phyloP scores from a whole-genome alignment of 2,329 filamentous ascomycete species.

The Apiospora koreana region DNA sequence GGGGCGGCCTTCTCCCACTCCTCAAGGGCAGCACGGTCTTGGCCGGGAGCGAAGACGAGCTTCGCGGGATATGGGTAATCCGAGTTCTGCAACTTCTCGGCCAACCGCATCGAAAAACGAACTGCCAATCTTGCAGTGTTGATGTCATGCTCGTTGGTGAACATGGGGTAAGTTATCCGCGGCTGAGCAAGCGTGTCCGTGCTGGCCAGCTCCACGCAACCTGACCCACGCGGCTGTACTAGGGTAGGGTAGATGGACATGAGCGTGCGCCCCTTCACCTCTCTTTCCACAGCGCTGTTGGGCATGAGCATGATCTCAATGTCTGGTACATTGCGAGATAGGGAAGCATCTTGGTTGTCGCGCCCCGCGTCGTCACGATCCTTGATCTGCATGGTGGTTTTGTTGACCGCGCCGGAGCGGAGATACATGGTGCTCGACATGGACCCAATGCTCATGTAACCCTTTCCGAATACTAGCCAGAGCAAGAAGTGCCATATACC shows the following conservation, averaged over 20 bases:
- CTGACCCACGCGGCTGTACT: constrained; percentile 14
- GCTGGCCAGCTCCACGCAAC: constrained; percentile 15
- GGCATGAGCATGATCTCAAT: constrained; percentile 20
- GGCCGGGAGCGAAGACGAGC: not conserved
- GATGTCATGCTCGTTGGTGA: not conserved
- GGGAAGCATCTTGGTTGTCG: not conserved
- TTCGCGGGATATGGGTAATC: not conserved
- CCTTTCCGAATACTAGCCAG: constrained; percentile 29
- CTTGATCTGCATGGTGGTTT: not conserved
- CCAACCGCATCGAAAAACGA: not conserved
- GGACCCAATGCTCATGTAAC: constrained; percentile 20
- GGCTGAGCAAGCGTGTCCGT: constrained; percentile 15
- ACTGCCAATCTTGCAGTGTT: not conserved
- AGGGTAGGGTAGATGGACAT: constrained; percentile 16
- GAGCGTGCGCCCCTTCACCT: constrained; percentile 10
- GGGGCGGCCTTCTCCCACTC: not conserved
- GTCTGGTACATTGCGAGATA: constrained; percentile 15
- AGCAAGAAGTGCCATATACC: constrained; percentile 31
- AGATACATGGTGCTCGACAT: not conserved
- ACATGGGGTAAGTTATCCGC: constrained; percentile 2
- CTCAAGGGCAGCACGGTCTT: not conserved
- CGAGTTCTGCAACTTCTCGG: not conserved
- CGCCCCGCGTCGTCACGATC: not conserved
- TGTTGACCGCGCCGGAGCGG: not conserved
- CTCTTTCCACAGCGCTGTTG: constrained; percentile 12